phyloP scores from a whole-genome alignment of 768 basidiomycete genomes.

The Austroboletus festivus region DNA sequence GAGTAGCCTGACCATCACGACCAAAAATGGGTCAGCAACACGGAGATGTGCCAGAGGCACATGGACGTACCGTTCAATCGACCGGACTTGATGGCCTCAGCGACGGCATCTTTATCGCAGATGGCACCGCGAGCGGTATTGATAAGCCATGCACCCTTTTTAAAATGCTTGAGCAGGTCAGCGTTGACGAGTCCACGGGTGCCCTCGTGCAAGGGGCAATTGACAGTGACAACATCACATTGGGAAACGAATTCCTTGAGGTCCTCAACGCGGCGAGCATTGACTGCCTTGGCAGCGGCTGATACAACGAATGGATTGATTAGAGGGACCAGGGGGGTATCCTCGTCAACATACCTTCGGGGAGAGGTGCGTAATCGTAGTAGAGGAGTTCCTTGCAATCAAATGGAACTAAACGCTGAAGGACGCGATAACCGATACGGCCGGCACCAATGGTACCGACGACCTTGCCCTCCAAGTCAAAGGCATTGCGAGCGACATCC shows the following conservation, averaged over 20 bases:
- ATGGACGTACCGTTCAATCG: conserved; percentile 53
- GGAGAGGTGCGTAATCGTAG: conserved; percentile 79
- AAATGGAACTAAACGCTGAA: conserved; percentile 78
- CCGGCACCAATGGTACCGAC: conserved; percentile 87
- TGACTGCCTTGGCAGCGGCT: conserved; percentile 65
- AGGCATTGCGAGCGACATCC: conserved; percentile 76
- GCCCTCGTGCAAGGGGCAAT: conserved; percentile 84
- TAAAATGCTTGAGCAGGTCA: conserved; percentile 83
- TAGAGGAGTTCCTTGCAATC: conserved; percentile 88
- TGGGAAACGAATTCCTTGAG: conserved; percentile 59
- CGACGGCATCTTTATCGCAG: conserved; percentile 79
- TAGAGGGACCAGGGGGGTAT: too few relatives aligned
- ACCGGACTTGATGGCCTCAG: conserved; percentile 70
- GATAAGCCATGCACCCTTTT: conserved; percentile 89
- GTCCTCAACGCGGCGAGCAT: conserved; percentile 72
- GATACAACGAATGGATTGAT: too few relatives aligned
- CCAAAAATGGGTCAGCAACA: background rate
- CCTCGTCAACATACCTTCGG: conserved; percentile 41
- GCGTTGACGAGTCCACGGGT: conserved; percentile 78
- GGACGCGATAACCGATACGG: conserved; percentile 82
- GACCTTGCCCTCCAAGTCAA: conserved; percentile 87
- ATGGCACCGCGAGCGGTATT: conserved; percentile 94
- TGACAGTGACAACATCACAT: conserved; percentile 84
- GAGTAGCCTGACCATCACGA: conserved; percentile 27
- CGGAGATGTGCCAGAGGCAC: background rate